Conservation (phyloP, 768 basidiomycete species). For the Panaeolus papilionaceus region DNA sequence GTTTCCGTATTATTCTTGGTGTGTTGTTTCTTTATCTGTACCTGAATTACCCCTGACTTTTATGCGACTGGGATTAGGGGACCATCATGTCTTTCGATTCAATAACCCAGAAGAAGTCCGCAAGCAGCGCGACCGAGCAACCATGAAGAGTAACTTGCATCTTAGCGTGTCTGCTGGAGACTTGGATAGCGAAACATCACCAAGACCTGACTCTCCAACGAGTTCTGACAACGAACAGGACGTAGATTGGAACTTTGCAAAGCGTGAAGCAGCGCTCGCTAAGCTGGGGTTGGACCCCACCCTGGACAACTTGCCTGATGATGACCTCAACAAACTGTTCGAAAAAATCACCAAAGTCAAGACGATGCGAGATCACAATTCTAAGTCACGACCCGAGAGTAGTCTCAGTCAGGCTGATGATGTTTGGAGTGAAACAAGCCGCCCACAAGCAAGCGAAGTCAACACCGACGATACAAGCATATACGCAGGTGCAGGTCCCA, state of each 20-base stretch:
- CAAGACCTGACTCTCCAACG: slow-evolving; percentile 81
- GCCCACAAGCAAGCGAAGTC: slow-evolving; percentile 77
- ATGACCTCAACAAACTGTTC: slow-evolving; percentile 92
- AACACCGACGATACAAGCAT: slow-evolving; percentile 90
- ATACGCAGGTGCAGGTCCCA: slow-evolving; percentile 65
- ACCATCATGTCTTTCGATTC: slow-evolving; percentile 97
- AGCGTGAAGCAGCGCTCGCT: slow-evolving; percentile 91
- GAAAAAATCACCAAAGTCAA: slow-evolving; percentile 95
- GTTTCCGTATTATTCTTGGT: slow-evolving; percentile 97
- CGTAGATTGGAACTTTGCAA: slow-evolving; percentile 98
- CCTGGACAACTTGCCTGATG: slow-evolving; percentile 91
- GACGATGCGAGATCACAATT: slow-evolving; percentile 81
- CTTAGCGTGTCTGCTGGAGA: slow-evolving; percentile 71
- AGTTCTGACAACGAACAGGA: slow-evolving; percentile 72
- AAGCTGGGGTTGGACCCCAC: slow-evolving; percentile 87
- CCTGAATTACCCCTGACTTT: neutral
- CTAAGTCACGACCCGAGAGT: slow-evolving; percentile 87
- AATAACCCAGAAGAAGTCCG: slow-evolving; percentile 96
- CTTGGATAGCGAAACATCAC: slow-evolving; percentile 62
- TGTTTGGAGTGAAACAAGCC: slow-evolving; percentile 88
- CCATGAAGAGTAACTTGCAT: slow-evolving; percentile 71
- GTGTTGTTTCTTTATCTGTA: slow-evolving; percentile 29
- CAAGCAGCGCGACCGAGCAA: slow-evolving; percentile 85
- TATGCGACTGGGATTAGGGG: slow-evolving; percentile 54
- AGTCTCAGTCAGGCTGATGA: slow-evolving; percentile 88